These are phyloP conservation scores for Verticillium isaacii DNA, from an alignment of 2,329 filamentous ascomycete species.

Conservation along the genomic window DNA sequence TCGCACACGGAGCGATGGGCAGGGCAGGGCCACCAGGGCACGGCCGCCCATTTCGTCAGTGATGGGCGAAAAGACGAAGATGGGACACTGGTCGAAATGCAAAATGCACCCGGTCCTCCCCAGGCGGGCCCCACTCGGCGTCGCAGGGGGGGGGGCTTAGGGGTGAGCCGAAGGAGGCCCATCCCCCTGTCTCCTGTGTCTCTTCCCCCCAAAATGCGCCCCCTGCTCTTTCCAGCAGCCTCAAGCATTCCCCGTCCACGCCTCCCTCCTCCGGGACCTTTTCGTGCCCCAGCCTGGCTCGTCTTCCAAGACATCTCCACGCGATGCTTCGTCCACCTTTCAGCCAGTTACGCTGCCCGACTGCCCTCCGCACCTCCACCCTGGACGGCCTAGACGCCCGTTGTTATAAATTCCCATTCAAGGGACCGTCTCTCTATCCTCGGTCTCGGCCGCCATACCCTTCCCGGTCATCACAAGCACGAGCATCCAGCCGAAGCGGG, in stretches of 20 bases:
- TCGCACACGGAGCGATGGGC: too few relatives aligned
- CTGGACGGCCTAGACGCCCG: not conserved
- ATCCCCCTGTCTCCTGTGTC: too few relatives aligned
- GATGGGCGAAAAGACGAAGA: not conserved
- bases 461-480: not conserved
- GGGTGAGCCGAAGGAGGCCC: not conserved
- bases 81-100: not conserved
- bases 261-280: not conserved
- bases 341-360: not conserved
- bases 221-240: not conserved
- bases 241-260: not conserved
- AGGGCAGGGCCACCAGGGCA: not conserved
- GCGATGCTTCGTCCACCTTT: not conserved
- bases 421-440: not conserved
- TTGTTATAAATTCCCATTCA: not conserved
- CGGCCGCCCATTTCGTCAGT: not conserved
- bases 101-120: not conserved
- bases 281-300: not conserved
- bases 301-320: not conserved
- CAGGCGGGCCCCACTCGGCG: not conserved
- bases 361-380: not conserved
- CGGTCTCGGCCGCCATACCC: not conserved
- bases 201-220: not conserved
- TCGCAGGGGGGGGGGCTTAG: not conserved
- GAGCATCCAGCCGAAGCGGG: not conserved